Base-by-base conservation (phyloP, 352 stramenopile species). In the Thraustochytrium sp. region DNA sequence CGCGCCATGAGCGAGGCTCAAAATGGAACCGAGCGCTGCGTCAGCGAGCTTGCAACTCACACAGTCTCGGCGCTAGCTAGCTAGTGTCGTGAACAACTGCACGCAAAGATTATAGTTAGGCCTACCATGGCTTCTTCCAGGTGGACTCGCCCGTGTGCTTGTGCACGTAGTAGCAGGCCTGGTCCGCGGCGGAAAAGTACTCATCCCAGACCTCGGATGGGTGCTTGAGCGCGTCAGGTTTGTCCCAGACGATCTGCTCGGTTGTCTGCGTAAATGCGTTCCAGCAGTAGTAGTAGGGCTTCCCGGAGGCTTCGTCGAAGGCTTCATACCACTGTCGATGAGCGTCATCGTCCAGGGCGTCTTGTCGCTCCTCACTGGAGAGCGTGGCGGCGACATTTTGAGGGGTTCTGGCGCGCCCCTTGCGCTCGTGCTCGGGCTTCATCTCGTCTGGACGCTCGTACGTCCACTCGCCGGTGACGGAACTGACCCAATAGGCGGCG, bases 41-140 rank as follows among this genome's bases (percentile, higher is more conserved):
- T n/a, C n/a, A n/a, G n/a, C n/a, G n/a, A n/a, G n/a, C n/a, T n/a
- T n/a, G n/a, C n/a, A n/a, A n/a, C n/a, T n/a, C n/a, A n/a, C n/a
- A n/a, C n/a, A n/a, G n/a, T n/a, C n/a, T n/a, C n/a, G n/a, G n/a
- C n/a, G n/a, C n/a, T n/a, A n/a, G n/a, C n/a, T n/a, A n/a, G n/a
- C n/a, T n/a, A n/a, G n/a, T n/a, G n/a, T 34, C 2, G 31, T 59
- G 11, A 11, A 26, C 51, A 59, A 59, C 31, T 59, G 16, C n/a
- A 34, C 31, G 31, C 9, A 2, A 11, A 59, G 16, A 59, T 59
- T 26, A 34, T 59, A 11, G n/a, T 59, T 59, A 3, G 8, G 42
- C 46, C 26, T 72, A 80, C 68, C 68, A 80, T 31, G 68, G 68
- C 38, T 64, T 61, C 49, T 80, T 80, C 68, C 68, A 80, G 3